Evolutionary conservation across 306 rosid species (phyloP).

Genomic region (Malus asiatica): DNA sequence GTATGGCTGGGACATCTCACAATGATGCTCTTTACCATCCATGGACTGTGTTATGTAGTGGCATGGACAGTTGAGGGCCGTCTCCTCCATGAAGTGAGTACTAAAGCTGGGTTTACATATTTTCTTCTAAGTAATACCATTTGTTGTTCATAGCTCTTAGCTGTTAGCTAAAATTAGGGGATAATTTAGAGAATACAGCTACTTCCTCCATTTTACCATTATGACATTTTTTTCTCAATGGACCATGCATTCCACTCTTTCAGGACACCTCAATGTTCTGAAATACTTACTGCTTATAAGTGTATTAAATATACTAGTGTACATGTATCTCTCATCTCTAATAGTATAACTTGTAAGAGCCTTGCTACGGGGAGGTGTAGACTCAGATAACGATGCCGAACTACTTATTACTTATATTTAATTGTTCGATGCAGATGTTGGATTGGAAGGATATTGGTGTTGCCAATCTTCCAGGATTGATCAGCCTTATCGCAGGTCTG

Average conservation of each 20-base stretch:
- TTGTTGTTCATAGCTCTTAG: not conserved
- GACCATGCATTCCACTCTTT: no score
- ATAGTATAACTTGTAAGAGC: not conserved
- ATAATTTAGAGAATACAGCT: not conserved
- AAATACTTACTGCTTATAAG: not conserved
- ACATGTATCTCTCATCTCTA: not conserved
- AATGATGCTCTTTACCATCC: conserved; percentile 79
- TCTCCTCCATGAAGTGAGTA: conserved; percentile 46
- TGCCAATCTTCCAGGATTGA: conserved; percentile 70
- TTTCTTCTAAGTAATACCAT: not conserved
- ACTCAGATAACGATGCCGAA: not conserved
- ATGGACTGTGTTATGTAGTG: conserved; percentile 52
- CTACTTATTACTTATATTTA: not conserved
- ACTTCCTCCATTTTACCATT: not conserved
- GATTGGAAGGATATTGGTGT: conserved; percentile 66
- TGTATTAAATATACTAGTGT: not conserved
- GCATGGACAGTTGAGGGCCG: conserved; percentile 66
- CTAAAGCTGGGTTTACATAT: not conserved
- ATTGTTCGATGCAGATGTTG: conserved; percentile 41
- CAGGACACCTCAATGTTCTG: no score
- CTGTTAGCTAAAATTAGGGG: not conserved
- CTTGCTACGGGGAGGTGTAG: not conserved
- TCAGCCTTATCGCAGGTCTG: conserved; percentile 72
- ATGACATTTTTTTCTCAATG: not conserved
- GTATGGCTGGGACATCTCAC: conserved; percentile 98